Conservation (phyloP, 2,329 filamentous ascomycete genomes). For the Ophiocordyceps unilateralis region DNA sequence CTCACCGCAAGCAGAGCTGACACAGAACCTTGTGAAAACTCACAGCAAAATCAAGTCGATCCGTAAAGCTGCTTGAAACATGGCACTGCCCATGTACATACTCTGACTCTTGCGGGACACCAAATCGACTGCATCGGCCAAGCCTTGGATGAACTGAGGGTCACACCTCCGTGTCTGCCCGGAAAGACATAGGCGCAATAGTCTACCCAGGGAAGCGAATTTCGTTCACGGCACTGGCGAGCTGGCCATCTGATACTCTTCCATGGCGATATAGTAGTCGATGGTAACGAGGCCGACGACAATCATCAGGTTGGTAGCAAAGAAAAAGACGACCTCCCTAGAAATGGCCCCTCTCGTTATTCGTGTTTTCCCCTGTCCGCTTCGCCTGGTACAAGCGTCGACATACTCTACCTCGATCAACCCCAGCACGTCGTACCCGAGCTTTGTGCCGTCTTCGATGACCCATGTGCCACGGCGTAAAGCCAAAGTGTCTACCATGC, state of each 20-base stretch:
- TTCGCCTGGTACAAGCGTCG: background rate
- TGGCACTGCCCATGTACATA: constrained; percentile 55
- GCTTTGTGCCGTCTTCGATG: constrained; percentile 50
- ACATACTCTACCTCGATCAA: constrained; percentile 45
- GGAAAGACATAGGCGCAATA: background rate
- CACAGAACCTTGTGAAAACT: background rate
- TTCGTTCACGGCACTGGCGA: background rate
- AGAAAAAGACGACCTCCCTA: constrained; percentile 52
- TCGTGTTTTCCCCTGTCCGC: background rate
- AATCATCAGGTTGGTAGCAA: constrained; percentile 51
- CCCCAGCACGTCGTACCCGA: constrained; percentile 43
- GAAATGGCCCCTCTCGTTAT: background rate
- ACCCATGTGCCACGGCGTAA: constrained; percentile 54
- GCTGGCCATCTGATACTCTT: constrained; percentile 14
- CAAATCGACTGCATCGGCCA: constrained; percentile 33
- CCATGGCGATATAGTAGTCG: constrained; percentile 49
- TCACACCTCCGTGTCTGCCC: background rate
- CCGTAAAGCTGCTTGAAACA: constrained; percentile 49
- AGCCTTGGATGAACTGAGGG: background rate
- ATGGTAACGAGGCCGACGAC: constrained; percentile 53
- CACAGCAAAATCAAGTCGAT: constrained; percentile 53
- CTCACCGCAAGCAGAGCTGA: no score
- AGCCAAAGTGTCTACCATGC: constrained; percentile 54
- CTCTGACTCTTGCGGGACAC: constrained; percentile 51
- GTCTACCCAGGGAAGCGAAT: background rate